Conservation (phyloP, 2,329 filamentous ascomycete genomes). For the Colletotrichum abscissum region DNA sequence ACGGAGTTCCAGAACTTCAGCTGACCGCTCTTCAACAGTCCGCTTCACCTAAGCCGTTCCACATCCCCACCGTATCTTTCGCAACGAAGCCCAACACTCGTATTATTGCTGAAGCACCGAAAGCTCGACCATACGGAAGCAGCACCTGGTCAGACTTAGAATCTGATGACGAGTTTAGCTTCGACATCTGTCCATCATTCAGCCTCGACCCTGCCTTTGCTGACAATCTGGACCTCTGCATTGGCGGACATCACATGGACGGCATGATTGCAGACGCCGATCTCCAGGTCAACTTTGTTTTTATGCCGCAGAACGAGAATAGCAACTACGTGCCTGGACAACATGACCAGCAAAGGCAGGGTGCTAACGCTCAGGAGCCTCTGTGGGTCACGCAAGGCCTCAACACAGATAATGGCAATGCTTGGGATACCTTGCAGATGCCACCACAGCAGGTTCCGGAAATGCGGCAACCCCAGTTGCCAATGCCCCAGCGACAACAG, state of each 20-base stretch:
- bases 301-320: conserved; percentile 18
- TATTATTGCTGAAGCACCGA: not conserved
- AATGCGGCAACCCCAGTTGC: conserved; percentile 26
- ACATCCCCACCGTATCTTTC: conserved; percentile 19
- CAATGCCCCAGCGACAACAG: conserved; percentile 20
- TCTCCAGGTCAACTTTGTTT: conserved; percentile 32
- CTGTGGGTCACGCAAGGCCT: conserved; percentile 23
- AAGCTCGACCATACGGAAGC: not conserved
- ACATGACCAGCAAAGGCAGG: conserved; percentile 20
- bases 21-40: conserved; percentile 7
- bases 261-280: conserved; percentile 10
- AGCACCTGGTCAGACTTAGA: conserved; percentile 21
- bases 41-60: conserved; percentile 20
- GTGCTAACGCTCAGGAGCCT: conserved; percentile 8
- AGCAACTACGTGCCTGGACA: conserved; percentile 9
- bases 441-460: conserved; percentile 19
- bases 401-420: conserved; percentile 9
- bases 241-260: conserved; percentile 8
- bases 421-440: conserved; percentile 27
- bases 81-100: conserved; percentile 14
- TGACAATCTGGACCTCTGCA: conserved; percentile 12
- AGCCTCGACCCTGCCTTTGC: conserved; percentile 1
- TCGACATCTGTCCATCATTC: conserved; percentile 11
- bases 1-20: not conserved
- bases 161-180: conserved; percentile 19